Evolutionary conservation across 441 rosid genomes (phyloP).

Genomic region (Bocquillonia castaneifolia): DNA sequence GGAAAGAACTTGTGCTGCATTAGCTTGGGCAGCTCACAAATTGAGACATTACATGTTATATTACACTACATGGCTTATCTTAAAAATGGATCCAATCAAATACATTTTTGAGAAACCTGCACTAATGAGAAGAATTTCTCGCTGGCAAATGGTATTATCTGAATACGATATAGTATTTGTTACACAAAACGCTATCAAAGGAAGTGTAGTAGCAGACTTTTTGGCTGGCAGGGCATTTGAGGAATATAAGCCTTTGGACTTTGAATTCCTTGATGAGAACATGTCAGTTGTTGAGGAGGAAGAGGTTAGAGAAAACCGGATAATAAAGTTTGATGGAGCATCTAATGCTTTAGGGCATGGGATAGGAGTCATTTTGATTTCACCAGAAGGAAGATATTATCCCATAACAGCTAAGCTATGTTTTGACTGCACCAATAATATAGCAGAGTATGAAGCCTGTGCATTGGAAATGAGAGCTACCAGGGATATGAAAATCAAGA

Average conservation of each 20-base stretch:
- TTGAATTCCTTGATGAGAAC: not conserved
- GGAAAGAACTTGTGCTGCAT: not conserved
- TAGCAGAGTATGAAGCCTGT: not conserved
- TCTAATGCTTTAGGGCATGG: not conserved
- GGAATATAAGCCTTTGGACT: not conserved
- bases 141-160: not conserved
- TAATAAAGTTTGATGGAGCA: not conserved
- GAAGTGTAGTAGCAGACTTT: not conserved
- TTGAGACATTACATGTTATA: not conserved
- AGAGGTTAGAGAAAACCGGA: too few species aligned
- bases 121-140: slow-evolving; percentile 33
- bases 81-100: not conserved
- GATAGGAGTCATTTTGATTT: not conserved
- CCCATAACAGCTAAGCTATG: not conserved
- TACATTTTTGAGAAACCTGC: slow-evolving; percentile 24
- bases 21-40: not conserved
- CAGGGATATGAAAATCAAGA: not conserved
- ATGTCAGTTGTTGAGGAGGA: not conserved
- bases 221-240: not conserved
- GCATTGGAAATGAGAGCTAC: not conserved
- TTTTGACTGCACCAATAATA: not conserved
- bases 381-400: not conserved
- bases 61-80: not conserved
- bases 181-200: not conserved
- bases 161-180: not conserved